phyloP scores from a whole-genome alignment of 495 filamentous ascomycete genomes.

The Haplographium delicatum region DNA sequence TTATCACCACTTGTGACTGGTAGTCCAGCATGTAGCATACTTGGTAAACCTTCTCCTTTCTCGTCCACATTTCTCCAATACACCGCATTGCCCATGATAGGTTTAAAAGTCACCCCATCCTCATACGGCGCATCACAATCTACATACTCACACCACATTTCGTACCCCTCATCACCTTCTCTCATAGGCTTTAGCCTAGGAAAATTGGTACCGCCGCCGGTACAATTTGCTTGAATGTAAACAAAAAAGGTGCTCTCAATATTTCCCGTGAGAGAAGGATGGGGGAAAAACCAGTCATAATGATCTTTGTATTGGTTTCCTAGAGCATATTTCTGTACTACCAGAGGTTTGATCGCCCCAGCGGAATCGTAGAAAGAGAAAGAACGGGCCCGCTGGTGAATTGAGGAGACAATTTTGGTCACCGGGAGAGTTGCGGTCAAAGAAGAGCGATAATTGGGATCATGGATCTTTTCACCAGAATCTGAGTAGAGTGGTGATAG shows the following conservation, averaged over 20 bases:
- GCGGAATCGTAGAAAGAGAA: conserved; percentile 5
- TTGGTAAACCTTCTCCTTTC: conserved; percentile 42
- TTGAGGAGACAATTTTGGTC: neutral
- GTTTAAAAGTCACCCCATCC: conserved; percentile 46
- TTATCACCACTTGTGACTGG: conserved; percentile 42
- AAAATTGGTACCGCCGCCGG: conserved; percentile 24
- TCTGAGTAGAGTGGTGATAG: conserved; percentile 8
- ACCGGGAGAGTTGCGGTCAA: neutral
- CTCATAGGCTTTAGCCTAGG: conserved; percentile 4
- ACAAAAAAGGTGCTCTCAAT: conserved; percentile 19
- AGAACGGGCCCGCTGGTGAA: neutral
- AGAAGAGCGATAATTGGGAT: conserved; percentile 13
- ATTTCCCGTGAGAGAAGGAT: conserved; percentile 3
- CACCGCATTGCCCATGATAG: conserved; percentile 45
- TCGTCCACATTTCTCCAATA: conserved; percentile 49
- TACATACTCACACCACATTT: conserved; percentile 6
- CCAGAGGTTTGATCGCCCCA: conserved; percentile 8
- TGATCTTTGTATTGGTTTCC: conserved; percentile 27
- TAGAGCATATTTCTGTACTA: conserved; percentile 15
- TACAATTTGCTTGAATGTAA: conserved; percentile 23
- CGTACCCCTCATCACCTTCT: too few species aligned
- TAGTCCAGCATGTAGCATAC: conserved; percentile 45
- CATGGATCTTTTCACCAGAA: neutral
- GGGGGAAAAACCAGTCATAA: conserved; percentile 25
- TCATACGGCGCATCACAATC: conserved; percentile 23